phyloP scores from a whole-genome alignment of 768 basidiomycete species.

The Boletus vermiculosoides region DNA sequence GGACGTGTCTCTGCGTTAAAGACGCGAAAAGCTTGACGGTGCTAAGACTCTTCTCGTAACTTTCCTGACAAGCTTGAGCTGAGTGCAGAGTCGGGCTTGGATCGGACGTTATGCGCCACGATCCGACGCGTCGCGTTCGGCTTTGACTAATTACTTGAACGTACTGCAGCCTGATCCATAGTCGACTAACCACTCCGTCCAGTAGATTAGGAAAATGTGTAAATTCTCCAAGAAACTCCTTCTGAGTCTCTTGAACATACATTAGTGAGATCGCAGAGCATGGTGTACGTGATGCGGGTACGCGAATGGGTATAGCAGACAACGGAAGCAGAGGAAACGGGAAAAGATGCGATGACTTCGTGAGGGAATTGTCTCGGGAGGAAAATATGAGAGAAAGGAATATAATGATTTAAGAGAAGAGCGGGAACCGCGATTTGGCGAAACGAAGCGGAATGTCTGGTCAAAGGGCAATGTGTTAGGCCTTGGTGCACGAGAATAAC shows the following conservation, averaged over 20 bases:
- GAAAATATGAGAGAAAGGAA: slow-evolving; percentile 13
- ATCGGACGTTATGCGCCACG: background rate
- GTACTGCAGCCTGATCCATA: background rate
- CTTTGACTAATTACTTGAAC: background rate
- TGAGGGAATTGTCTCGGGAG: slow-evolving; percentile 1
- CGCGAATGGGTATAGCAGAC: slow-evolving; percentile 32
- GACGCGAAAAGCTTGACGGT: background rate
- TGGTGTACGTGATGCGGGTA: slow-evolving; percentile 29
- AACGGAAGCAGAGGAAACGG: slow-evolving; percentile 6
- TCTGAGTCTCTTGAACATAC: slow-evolving; percentile 19
- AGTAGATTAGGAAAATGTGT: background rate
- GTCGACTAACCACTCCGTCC: background rate
- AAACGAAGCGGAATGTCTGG: slow-evolving; percentile 14
- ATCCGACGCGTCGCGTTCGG: background rate
- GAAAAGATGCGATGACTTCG: slow-evolving; percentile 18
- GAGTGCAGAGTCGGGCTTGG: background rate
- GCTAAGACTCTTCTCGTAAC: background rate
- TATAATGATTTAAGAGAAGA: slow-evolving; percentile 14
- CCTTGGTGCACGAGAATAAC: slow-evolving; percentile 17
- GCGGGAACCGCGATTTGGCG: slow-evolving; percentile 3
- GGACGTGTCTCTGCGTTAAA: background rate
- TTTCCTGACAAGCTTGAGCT: background rate
- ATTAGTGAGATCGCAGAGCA: slow-evolving; percentile 34
- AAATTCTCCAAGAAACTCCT: slow-evolving; percentile 17
- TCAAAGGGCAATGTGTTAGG: slow-evolving; percentile 3